Percentiles rank a stretch among this genome's conserved stretches.
phyloP scores from a whole-genome alignment of 2,329 filamentous ascomycete genomes.

The Diplodia sapinea region DNA sequence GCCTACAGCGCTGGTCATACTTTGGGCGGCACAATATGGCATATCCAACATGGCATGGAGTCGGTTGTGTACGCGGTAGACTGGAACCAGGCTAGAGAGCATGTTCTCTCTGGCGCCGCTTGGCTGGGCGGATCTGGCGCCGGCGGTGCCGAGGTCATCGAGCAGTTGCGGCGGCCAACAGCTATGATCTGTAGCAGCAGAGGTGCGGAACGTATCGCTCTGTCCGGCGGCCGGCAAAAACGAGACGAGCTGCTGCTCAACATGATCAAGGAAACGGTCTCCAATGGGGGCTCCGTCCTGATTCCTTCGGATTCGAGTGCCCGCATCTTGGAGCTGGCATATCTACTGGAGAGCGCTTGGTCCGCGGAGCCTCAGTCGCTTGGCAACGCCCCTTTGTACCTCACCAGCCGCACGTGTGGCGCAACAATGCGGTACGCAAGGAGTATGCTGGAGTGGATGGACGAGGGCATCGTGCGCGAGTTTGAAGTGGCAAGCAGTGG shows the following conservation, averaged over 20 bases:
- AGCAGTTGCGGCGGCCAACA: constrained; percentile 90
- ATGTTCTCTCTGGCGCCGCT: constrained; percentile 89
- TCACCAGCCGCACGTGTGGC: constrained; percentile 84
- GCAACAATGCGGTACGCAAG: constrained; percentile 89
- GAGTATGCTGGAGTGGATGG: constrained; percentile 99
- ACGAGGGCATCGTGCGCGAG: constrained; percentile 89
- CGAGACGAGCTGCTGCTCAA: constrained; percentile 85
- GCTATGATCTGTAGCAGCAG: constrained; percentile 91
- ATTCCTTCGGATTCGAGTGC: constrained; percentile 96
- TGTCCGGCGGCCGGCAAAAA: constrained; percentile 75
- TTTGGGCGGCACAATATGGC: constrained; percentile 96
- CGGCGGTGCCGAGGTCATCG: constrained; percentile 87
- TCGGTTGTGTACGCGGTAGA: constrained; percentile 97
- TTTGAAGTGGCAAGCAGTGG: constrained; percentile 70
- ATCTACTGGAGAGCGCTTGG: constrained; percentile 92
- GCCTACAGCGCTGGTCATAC: constrained; percentile 97
- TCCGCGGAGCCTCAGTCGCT: constrained; percentile 53
- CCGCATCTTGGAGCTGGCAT: constrained; percentile 89
- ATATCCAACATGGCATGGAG: constrained; percentile 94
- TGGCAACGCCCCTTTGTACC: constrained; percentile 65
- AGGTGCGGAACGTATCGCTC: constrained; percentile 73
- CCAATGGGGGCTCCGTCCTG: constrained; percentile 84
- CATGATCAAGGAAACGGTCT: constrained; percentile 78
- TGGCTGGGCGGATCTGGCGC: constrained; percentile 85
- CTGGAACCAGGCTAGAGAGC: constrained; percentile 97